phyloP scores from a whole-genome alignment of 805 yeast genomes.

The Myxozyma nipponensis region DNA sequence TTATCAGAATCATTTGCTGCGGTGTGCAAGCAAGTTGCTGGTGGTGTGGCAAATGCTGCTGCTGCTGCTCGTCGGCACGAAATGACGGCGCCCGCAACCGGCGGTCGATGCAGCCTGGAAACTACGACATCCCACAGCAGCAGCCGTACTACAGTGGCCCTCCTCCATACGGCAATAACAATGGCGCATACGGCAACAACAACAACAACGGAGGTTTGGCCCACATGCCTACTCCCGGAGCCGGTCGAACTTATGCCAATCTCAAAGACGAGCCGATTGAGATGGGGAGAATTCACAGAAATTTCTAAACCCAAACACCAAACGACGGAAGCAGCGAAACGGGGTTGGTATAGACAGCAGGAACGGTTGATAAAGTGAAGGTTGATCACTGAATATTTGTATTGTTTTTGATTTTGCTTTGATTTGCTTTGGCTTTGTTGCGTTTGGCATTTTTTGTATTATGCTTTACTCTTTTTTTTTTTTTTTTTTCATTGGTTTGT shows the following conservation, averaged over 20 bases:
- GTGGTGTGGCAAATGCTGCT: constrained; percentile 16
- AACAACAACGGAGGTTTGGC: constrained; percentile 1
- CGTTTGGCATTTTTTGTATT: no score
- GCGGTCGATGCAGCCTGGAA: constrained; percentile 1
- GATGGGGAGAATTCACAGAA: constrained; percentile 12
- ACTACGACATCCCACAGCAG: constrained; percentile 11
- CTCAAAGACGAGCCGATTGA: constrained; percentile 16
- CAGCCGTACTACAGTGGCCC: constrained; percentile 21
- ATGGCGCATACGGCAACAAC: neutral
- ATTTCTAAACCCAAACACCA: neutral
- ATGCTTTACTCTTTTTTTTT: no score
- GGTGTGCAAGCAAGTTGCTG: constrained; percentile 22
- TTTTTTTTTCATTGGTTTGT: no score
- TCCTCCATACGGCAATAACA: neutral
- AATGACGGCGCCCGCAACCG: neutral
- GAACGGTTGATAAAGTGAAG: no score
- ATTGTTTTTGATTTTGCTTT: no score
- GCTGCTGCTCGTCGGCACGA: constrained; percentile 5
- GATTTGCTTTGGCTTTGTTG: no score
- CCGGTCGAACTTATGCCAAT: constrained; percentile 3
- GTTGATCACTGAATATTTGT: no score
- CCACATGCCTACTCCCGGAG: constrained; percentile 3
- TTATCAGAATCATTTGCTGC: constrained; percentile 15
- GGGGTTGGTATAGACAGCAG: no score
- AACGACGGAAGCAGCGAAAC: no score